These are phyloP conservation scores for Myriangium duriaei DNA, from an alignment of 2,329 filamentous ascomycete species.

Conservation along the genomic window DNA sequence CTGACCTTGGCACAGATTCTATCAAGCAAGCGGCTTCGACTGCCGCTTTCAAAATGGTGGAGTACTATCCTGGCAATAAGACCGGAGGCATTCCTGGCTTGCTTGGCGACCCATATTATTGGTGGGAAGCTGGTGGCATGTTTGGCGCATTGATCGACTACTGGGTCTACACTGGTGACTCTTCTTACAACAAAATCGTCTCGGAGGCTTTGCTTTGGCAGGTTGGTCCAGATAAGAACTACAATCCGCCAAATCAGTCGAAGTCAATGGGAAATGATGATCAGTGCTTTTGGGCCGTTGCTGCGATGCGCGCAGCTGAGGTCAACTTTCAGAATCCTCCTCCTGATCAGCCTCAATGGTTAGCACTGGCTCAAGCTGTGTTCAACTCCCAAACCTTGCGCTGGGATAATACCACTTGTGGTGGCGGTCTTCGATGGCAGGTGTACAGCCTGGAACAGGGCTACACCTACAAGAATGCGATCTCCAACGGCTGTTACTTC, in stretches of 20 bases:
- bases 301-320: slow-evolving; percentile 43
- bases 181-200: slow-evolving; percentile 48
- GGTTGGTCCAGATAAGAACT: slow-evolving; percentile 43
- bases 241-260: slow-evolving; percentile 38
- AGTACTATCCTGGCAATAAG: slow-evolving; percentile 24
- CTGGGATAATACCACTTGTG: slow-evolving; percentile 23
- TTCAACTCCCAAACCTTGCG: slow-evolving; percentile 24
- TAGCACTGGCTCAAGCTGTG: slow-evolving; percentile 29
- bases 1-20: slow-evolving; percentile 16
- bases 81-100: slow-evolving; percentile 10
- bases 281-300: slow-evolving; percentile 44
- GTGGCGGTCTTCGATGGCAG: slow-evolving; percentile 39
- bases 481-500: slow-evolving; percentile 47
- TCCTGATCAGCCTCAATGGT: slow-evolving; percentile 28
- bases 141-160: slow-evolving; percentile 59
- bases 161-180: slow-evolving; percentile 55
- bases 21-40: slow-evolving; percentile 21
- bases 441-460: slow-evolving; percentile 67
- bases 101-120: slow-evolving; percentile 47
- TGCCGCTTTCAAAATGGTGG: slow-evolving; percentile 23
- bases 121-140: slow-evolving; percentile 54
- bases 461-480: slow-evolving; percentile 45
- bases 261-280: slow-evolving; percentile 41
- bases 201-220: slow-evolving; percentile 48
- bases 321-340: slow-evolving; percentile 32